Base-by-base conservation (phyloP, 2,329 filamentous ascomycete species). In the Cordyceps javanica region DNA sequence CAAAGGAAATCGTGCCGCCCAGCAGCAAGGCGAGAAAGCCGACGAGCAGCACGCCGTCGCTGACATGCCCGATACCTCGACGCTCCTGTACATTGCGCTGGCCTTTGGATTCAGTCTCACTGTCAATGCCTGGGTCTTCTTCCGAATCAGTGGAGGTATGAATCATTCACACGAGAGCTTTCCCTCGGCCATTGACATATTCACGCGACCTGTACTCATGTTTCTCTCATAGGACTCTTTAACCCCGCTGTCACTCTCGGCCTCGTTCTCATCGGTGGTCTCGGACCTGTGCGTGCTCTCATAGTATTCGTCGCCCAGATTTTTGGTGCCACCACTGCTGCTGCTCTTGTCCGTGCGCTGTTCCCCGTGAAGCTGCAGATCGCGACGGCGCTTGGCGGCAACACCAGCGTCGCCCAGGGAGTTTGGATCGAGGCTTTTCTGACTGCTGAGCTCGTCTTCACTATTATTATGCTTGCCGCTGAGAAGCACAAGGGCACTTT, bases 391-490 rank as follows among this genome's bases (percentile, higher is more conserved):
- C 69, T 79, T 1, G 69, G 70, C 34, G 70, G 68, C 21, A 71
- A 71, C 6, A 73, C 74, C 2, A 70, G 69, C 13, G 59, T 73
- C 3, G 73, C 70, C 2, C 76, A 78, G 61, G 77, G 77, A n/a
- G 67, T 79, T 23, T 73, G 80, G 58, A 77, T 80, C 39, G 77
- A 80, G 61, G 76, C 77, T 61, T 68, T 80, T 30, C 66, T 79
- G 16, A 79, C 77, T 3, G 73, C 75, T 11, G 73, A 79, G 60
- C 61, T 80, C 26, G 70, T 77, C 14, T 78, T 79, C 57, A 74
- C 75, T 11, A 77, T 79, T 55, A 77, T 79, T 60, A 78, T 79
- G 76, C 69, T 79, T n/a, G 77, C 77, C 23, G 75, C 75, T 26
- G 77, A 79, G 65, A 77, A 79, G 63, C 77, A 79, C 56, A 68